Percentiles rank a stretch among this genome's conserved stretches.
Evolutionary conservation across 257 asterid species (phyloP).

Genomic region (Cinchona pubescens): DNA sequence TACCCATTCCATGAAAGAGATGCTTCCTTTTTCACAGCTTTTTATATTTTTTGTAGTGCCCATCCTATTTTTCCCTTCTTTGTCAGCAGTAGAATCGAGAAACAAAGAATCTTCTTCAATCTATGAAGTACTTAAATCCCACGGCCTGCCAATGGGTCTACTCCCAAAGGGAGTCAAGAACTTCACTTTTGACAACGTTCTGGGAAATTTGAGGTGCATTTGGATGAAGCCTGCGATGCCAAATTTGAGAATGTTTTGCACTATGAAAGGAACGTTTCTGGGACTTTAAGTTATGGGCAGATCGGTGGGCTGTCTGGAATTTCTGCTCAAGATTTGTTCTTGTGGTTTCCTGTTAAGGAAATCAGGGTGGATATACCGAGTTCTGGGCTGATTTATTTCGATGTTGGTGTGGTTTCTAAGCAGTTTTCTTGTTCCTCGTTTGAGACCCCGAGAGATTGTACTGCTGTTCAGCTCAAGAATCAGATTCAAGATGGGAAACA

Average conservation of each 20-base stretch:
- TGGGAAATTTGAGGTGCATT: slow-evolving; percentile 63
- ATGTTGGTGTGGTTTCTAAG: slow-evolving; percentile 93
- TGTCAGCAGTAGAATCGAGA: slow-evolving; percentile 15
- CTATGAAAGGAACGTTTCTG: slow-evolving; percentile 66
- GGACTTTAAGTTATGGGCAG: slow-evolving; percentile 55
- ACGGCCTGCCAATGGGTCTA: slow-evolving; percentile 85
- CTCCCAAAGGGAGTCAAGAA: slow-evolving; percentile 81
- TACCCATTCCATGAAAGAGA: slow-evolving; percentile 17
- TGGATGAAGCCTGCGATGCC: slow-evolving; percentile 82
- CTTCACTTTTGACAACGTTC: slow-evolving; percentile 56
- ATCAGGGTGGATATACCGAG: slow-evolving; percentile 86
- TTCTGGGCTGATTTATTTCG: slow-evolving; percentile 89
- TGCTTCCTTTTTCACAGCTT: slow-evolving; percentile 33
- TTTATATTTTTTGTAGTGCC: slow-evolving; percentile 12
- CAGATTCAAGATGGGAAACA: slow-evolving; percentile 36
- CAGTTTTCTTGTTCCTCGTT: slow-evolving; percentile 83
- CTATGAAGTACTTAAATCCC: slow-evolving; percentile 54
- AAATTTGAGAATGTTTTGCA: slow-evolving; percentile 83
- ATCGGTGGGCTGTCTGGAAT: slow-evolving; percentile 74
- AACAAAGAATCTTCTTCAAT: slow-evolving; percentile 40
- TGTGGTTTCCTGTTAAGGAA: slow-evolving; percentile 88
- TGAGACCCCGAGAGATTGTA: slow-evolving; percentile 83
- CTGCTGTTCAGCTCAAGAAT: slow-evolving; percentile 57
- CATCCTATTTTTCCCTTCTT: slow-evolving; percentile 21
- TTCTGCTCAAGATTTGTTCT: slow-evolving; percentile 88